phyloP scores from a whole-genome alignment of 2,329 filamentous ascomycete species.

The Magnaporthiopsis poae region DNA sequence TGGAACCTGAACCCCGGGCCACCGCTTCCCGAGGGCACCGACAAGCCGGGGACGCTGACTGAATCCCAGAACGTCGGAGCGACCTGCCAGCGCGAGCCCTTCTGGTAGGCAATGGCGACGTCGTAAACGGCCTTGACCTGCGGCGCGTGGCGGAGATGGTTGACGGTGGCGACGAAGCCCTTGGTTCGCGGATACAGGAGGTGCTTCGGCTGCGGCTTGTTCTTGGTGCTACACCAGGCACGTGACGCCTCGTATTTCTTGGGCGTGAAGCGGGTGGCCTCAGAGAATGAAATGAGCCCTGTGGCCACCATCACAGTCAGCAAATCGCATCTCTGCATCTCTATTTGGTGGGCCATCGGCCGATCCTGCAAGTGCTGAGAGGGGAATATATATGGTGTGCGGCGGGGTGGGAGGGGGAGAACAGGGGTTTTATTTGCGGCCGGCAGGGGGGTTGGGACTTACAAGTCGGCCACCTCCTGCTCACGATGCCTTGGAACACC shows the following conservation, averaged over 20 bases:
- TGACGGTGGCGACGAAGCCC: slow-evolving; percentile 50
- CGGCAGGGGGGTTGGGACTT: slow-evolving; percentile 21
- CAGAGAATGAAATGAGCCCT: slow-evolving; percentile 58
- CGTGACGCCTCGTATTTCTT: slow-evolving; percentile 42
- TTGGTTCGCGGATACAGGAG: slow-evolving; percentile 51
- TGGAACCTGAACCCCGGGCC: slow-evolving; percentile 36
- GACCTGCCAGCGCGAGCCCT: slow-evolving; percentile 25
- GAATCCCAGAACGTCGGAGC: slow-evolving; percentile 46
- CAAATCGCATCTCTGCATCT: background rate
- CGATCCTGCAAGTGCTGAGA: background rate
- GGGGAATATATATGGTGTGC: background rate
- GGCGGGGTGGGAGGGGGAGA: background rate
- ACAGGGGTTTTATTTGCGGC: background rate
- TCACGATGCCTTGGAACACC: slow-evolving; percentile 45
- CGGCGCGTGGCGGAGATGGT: slow-evolving; percentile 39
- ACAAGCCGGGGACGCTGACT: slow-evolving; percentile 31
- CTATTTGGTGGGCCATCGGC: background rate
- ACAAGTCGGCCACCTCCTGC: slow-evolving; percentile 48
- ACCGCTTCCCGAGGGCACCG: slow-evolving; percentile 15
- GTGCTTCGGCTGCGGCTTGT: slow-evolving; percentile 43
- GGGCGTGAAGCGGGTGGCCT: slow-evolving; percentile 50
- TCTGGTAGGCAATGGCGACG: slow-evolving; percentile 44
- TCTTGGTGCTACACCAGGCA: slow-evolving; percentile 41
- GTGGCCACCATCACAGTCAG: background rate
- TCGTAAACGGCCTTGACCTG: slow-evolving; percentile 47